Evolutionary conservation across 2,329 filamentous ascomycete species (phyloP), one percentile per base, ranked within the genome.

Genomic region (Fonsecaea erecta): DNA sequence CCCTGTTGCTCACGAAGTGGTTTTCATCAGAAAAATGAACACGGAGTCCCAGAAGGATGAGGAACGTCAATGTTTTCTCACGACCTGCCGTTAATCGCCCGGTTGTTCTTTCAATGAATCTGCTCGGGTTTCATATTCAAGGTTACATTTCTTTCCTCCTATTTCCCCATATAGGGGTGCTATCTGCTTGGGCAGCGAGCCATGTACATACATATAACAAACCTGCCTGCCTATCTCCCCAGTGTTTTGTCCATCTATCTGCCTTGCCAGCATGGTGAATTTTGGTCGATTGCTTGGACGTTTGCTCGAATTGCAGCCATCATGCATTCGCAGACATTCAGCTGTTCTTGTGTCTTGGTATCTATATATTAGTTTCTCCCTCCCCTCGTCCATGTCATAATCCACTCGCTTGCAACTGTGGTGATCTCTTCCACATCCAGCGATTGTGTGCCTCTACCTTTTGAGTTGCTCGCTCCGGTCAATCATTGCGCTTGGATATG

Each of bases 61-160:
- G 48, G 28, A 26, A 52, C 48, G 11, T 40, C 6, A 9, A 4
- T 18, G 37, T 40, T 40, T 52, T 43, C 52, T 54, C 43, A 37
- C 64, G 57, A 70, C 68, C 68, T 68, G 66, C 63, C 68, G 68
- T 70, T 70, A 70, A 70, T 70, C 68, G 63, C 68, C 68, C 66
- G 55, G 60, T 34, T 34, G 46, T 54, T 56, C 63, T 63, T 26
- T 65, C 64, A 34, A 66, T 70, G 68, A 61, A 66, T 62, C 32
- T 43, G 52, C 61, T 51, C 34, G 68, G 68, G 68, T 68, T 70
- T 70, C 68, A 70, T 70, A 68, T 64, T 67, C 62, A 70, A 70
- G 68, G 68, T 70, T 60, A 70, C 68, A 70, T 70, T 48, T 35
- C 56, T 48, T 26, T 34, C 52, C 43, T 54, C 28, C 28, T 30